Percentiles rank a stretch among this genome's conserved stretches.
These are phyloP conservation scores for Moesziomyces parantarcticus DNA, from an alignment of 1,284 basidiomycete genomes.

Conservation along the genomic window DNA sequence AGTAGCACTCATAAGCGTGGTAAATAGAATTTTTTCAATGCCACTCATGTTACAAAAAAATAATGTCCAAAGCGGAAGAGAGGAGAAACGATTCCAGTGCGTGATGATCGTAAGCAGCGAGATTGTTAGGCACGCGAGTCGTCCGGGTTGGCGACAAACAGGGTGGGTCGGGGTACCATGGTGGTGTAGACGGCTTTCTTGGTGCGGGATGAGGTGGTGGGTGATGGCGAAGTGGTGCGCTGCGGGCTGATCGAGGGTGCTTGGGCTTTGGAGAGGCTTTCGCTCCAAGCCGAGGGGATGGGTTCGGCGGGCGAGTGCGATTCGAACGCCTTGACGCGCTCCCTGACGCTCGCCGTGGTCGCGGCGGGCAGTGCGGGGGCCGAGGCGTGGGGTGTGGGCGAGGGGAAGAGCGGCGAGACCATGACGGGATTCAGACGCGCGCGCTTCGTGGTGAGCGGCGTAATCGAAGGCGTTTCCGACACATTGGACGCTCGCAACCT, in stretches of 20 bases:
- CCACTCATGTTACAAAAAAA: no score
- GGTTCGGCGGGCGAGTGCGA: not conserved
- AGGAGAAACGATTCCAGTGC: no score
- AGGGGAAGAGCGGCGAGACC: conserved; percentile 49
- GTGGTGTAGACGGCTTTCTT: not conserved
- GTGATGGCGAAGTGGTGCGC: no score
- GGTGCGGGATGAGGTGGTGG: no score
- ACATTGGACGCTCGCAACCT: conserved; percentile 12
- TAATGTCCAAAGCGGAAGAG: no score
- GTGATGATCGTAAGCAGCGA: no score
- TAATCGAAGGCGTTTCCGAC: conserved; percentile 56
- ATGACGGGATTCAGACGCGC: conserved; percentile 52
- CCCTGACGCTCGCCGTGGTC: conserved; percentile 28
- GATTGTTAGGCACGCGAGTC: not conserved
- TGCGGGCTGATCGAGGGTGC: not conserved
- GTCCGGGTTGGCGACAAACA: conserved; percentile 62
- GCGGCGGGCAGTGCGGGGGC: not conserved
- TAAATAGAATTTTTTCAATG: no score
- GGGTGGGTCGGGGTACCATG: not conserved
- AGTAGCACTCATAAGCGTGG: not conserved
- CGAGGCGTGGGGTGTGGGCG: conserved; percentile 4
- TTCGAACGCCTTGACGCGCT: conserved; percentile 56
- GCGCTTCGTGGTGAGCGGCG: conserved; percentile 58
- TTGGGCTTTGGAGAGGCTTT: conserved; percentile 20
- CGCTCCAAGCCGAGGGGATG: conserved; percentile 19